Evolutionary conservation across 768 basidiomycete species (phyloP).

Genomic region (Pleurotus tuoliensis): DNA sequence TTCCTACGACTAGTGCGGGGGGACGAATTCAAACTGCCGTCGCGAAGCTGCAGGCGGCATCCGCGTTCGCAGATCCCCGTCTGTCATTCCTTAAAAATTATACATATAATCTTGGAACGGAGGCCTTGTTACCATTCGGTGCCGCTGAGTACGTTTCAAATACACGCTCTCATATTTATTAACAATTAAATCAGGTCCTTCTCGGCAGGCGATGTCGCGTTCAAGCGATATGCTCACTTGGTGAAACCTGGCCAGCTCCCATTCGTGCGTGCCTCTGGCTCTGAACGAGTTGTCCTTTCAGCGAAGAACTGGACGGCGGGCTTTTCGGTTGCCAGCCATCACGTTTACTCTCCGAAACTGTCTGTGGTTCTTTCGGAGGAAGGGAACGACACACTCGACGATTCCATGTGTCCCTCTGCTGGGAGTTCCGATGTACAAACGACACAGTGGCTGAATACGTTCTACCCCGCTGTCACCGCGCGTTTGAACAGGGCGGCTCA

Average conservation of each 20-base stretch:
- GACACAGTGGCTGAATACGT: constrained; percentile 51
- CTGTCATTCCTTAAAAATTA: constrained; percentile 59
- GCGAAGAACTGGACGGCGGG: constrained; percentile 72
- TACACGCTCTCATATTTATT: not conserved
- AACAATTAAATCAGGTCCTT: constrained; percentile 36
- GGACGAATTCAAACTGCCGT: constrained; percentile 43
- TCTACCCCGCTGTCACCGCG: constrained; percentile 48
- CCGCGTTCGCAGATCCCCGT: constrained; percentile 36
- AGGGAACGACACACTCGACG: constrained; percentile 72
- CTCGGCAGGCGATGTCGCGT: constrained; percentile 49
- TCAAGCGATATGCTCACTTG: constrained; percentile 49
- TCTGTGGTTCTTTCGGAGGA: constrained; percentile 55
- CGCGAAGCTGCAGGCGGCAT: constrained; percentile 47
- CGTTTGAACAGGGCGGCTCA: constrained; percentile 60
- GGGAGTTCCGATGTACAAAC: constrained; percentile 40
- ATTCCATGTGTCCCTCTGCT: constrained; percentile 59
- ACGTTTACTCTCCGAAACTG: constrained; percentile 41
- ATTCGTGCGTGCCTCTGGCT: constrained; percentile 43
- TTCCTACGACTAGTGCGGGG: constrained; percentile 53
- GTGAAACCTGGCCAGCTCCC: constrained; percentile 42
- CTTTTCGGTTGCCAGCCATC: constrained; percentile 50
- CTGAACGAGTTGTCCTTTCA: constrained; percentile 58
- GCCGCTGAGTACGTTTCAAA: constrained; percentile 48
- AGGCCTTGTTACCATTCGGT: constrained; percentile 66
- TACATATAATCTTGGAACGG: constrained; percentile 51